Evolutionary conservation across 192 early-diverging fungal species (phyloP), one percentile per base, ranked within the genome.

Genomic region (Cladochytrium replicatum): DNA sequence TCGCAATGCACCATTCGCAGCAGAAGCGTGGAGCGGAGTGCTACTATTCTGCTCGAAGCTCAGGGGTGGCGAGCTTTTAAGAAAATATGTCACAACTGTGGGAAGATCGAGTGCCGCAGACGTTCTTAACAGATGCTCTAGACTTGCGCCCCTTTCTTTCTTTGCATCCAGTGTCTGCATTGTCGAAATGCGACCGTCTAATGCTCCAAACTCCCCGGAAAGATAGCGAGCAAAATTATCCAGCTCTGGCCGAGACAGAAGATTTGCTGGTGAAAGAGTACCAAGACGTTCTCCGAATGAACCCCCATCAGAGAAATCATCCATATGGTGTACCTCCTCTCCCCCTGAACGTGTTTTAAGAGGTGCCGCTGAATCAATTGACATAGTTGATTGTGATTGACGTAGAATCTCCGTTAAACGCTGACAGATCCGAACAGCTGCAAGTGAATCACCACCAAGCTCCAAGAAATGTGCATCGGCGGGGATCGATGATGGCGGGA

Each of bases 361-460:
- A n/a, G n/a, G n/a, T n/a, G n/a, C n/a, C n/a, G n/a, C n/a, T n/a
- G n/a, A n/a, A n/a, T n/a, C n/a, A n/a, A n/a, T n/a, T n/a, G n/a
- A 23, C 22, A 1, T 47, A 41, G 2, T 29, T 44, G 0, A 4
- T 50, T 37, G 2, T n/a, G n/a, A n/a, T 1, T 17, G 19, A 4
- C 41, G 22, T 4, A 28, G 28, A 21, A 34, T 26, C 3, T 27
- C 26, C 22, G 60, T 21, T 1, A 67, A 13, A 8, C 6, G 7
- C 37, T 50, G 41, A 34, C 55, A 61, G 11, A 62, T 57, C 3
- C 32, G 25, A 28, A 67, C 30, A 3, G 65, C 65, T 22, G 56
- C 50, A 11, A 67, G 34, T 2, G 65, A 67, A 48, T 67, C 65
- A 6, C 65, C 59, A 29, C 65, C 65, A 7, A 54, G 47, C 34